phyloP scores from a whole-genome alignment of 352 stramenopile genomes.

The Pythium myriotylum region DNA sequence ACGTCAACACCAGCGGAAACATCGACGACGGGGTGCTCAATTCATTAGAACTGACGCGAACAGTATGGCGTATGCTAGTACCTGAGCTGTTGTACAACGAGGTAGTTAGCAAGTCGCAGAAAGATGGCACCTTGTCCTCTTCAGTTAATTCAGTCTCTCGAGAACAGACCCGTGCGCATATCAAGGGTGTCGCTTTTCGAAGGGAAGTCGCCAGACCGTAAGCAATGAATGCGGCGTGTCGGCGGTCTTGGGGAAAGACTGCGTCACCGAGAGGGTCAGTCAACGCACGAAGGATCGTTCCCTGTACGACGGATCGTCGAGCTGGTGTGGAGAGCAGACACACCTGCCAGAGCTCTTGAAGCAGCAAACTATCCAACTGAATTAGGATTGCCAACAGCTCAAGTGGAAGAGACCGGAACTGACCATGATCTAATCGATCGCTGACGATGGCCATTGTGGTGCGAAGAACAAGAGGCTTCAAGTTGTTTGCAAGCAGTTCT shows the following conservation, averaged over 20 bases:
- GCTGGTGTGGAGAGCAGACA: constrained; percentile 1
- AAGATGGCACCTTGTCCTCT: too few relatives aligned
- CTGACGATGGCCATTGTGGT: neutral
- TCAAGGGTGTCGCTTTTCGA: constrained; percentile 2
- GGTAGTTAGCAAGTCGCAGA: constrained; percentile 6
- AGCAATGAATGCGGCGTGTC: constrained; percentile 1
- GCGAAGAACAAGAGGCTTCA: constrained; percentile 15
- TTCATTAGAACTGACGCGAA: constrained; percentile 1
- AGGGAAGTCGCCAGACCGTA: constrained; percentile 3
- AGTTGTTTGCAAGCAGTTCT: neutral
- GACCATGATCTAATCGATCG: neutral
- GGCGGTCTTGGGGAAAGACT: neutral
- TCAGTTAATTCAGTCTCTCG: neutral
- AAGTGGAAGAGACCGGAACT: neutral
- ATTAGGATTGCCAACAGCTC: constrained; percentile 13
- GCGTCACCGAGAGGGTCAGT: constrained; percentile 8
- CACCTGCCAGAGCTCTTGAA: constrained; percentile 12
- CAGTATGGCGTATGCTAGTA: neutral
- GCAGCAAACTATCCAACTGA: neutral
- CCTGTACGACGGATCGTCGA: neutral
- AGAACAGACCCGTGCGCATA: neutral
- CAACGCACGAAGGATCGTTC: neutral
- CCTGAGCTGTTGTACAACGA: constrained; percentile 5
- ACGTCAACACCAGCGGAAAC: constrained; percentile 7
- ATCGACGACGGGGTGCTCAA: constrained; percentile 8